Percentiles rank a stretch among this genome's conserved stretches.
Conservation (phyloP, 2,329 filamentous ascomycete genomes). For the Celoporthe dispersa region DNA sequence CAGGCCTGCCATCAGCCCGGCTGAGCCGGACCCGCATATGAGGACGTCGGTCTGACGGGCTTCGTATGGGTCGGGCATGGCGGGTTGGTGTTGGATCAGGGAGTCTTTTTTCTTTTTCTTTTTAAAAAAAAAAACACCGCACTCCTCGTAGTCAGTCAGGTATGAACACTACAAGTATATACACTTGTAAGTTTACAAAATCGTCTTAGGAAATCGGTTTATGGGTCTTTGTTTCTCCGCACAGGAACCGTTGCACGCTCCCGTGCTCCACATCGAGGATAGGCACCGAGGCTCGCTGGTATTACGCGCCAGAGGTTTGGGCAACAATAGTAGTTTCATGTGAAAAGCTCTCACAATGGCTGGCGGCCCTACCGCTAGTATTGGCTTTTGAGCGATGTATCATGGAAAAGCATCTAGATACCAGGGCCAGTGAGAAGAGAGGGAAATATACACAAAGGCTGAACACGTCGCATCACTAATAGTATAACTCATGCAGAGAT, state of each 20-base stretch:
- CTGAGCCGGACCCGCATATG: slow-evolving; percentile 65
- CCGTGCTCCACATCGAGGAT: neutral
- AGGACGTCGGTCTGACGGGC: slow-evolving; percentile 51
- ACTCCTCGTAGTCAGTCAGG: no score
- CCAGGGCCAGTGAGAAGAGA: neutral
- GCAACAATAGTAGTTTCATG: neutral
- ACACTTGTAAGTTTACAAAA: neutral
- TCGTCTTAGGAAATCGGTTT: neutral
- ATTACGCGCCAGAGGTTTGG: no score
- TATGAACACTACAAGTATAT: no score
- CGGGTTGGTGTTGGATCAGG: neutral
- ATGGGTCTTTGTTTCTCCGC: neutral
- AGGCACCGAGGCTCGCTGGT: neutral
- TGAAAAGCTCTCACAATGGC: neutral
- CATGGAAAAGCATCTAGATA: neutral
- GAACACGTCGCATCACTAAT: neutral
- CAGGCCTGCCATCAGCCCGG: slow-evolving; percentile 63
- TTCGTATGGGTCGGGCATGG: neutral
- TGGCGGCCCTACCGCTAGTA: no score
- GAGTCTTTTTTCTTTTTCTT: no score
- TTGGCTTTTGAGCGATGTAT: neutral
- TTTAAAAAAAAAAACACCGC: no score
- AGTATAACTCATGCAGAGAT: no score
- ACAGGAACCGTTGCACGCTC: neutral
- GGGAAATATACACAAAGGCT: neutral